phyloP scores from a whole-genome alignment of 1,284 basidiomycete genomes.

The Austroboletus niveus region DNA sequence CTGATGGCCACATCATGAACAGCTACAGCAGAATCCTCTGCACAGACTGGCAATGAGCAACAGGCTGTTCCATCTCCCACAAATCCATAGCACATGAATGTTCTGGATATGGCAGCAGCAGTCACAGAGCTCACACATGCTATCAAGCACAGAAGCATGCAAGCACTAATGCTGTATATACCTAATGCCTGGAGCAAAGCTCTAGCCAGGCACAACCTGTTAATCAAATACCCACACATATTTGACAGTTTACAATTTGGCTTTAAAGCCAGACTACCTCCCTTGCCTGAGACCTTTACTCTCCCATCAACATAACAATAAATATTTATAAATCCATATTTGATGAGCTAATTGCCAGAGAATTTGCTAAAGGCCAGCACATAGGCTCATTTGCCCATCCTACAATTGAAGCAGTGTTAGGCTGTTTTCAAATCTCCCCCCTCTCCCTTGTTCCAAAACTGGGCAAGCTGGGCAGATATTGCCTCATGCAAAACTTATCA shows the following conservation, averaged over 20 bases:
- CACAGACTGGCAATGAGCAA: not conserved
- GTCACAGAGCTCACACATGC: not conserved
- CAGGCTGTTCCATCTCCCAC: not conserved
- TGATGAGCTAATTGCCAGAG: no score
- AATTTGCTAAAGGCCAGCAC: not conserved
- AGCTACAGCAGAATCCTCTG: not conserved
- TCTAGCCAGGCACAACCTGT: not conserved
- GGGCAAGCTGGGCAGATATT: conserved; percentile 6
- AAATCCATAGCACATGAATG: not conserved
- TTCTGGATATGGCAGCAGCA: not conserved
- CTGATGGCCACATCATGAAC: not conserved
- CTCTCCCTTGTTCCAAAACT: conserved; percentile 33
- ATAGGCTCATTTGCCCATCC: not conserved
- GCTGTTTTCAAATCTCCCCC: conserved; percentile 40
- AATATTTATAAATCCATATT: no score
- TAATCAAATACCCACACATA: no score
- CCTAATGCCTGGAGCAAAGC: not conserved
- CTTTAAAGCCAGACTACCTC: no score
- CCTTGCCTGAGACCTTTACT: no score
- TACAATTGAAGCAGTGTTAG: conserved; percentile 17
- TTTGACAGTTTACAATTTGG: no score
- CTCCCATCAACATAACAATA: no score
- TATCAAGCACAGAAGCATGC: not conserved
- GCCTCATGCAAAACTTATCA: conserved; percentile 42
- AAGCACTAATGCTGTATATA: not conserved